phyloP scores from a whole-genome alignment of 805 yeast genomes.

The Grigorovia humatica region DNA sequence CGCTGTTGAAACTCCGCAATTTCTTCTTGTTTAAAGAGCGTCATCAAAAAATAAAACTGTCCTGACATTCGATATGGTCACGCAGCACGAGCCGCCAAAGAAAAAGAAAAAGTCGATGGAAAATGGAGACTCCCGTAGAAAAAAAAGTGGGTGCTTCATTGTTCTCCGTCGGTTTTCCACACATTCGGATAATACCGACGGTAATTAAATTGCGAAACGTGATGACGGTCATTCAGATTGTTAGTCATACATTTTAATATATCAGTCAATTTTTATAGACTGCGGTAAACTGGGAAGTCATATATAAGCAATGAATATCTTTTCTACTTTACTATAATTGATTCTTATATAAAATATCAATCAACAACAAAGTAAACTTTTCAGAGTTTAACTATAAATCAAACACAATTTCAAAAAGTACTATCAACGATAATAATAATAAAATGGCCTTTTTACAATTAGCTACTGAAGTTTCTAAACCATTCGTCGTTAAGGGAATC shows the following conservation, averaged over 20 bases:
- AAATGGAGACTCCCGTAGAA: not conserved
- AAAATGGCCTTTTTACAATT: conserved; percentile 37
- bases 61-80: too few species aligned
- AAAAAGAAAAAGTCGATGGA: not conserved
- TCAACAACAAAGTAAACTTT: not conserved
- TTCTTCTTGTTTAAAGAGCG: too few species aligned
- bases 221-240: not conserved
- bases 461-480: conserved; percentile 46
- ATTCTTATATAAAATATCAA: too few species aligned
- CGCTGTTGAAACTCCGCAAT: too few species aligned
- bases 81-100: too few species aligned
- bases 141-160: too few species aligned
- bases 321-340: too few species aligned
- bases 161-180: not conserved
- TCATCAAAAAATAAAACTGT: too few species aligned
- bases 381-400: not conserved
- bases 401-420: not conserved
- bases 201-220: not conserved
- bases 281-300: not conserved
- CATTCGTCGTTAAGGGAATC: conserved; percentile 33
- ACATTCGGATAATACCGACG: not conserved
- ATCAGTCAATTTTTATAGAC: not conserved
- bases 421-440: conserved; percentile 3
- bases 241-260: not conserved
- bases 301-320: too few species aligned